These are phyloP conservation scores for Beauveria sp. DNA, from an alignment of 2,329 filamentous ascomycete species.

Conservation along the genomic window DNA sequence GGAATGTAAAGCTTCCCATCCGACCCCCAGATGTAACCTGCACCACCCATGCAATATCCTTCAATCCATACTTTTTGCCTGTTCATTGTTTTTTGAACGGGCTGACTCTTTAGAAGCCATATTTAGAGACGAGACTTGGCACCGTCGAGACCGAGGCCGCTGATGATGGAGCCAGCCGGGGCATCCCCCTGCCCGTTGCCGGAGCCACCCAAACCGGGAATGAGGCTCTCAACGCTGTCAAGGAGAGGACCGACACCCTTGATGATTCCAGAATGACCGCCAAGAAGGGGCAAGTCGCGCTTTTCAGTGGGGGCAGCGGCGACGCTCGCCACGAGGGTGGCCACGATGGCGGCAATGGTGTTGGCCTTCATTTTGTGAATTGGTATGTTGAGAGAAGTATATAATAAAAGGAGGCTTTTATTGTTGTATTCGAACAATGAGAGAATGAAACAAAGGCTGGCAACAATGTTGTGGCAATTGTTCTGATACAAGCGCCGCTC, in stretches of 20 bases:
- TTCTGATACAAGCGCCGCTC: background rate
- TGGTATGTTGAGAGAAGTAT: background rate
- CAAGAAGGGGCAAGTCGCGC: conserved; percentile 8
- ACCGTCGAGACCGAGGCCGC: background rate
- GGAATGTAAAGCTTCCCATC: background rate
- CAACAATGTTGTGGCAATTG: background rate
- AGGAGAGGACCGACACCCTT: background rate
- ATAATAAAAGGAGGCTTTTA: no score
- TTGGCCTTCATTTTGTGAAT: conserved; percentile 3
- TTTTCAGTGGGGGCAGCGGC: conserved; percentile 3
- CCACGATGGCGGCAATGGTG: conserved; percentile 1
- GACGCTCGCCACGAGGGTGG: background rate
- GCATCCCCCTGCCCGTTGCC: background rate
- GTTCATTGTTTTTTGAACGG: no score
- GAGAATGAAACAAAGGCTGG: background rate
- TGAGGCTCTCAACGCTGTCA: conserved; percentile 2
- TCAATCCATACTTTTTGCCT: background rate
- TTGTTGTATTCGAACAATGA: background rate
- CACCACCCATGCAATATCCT: no score
- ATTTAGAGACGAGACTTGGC: background rate
- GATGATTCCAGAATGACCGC: conserved; percentile 1
- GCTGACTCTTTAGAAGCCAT: no score
- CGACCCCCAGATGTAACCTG: background rate
- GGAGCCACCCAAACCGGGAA: background rate
- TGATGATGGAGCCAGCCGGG: background rate